Base-by-base conservation (phyloP, 257 asterid genomes). In the Solanum piurae region DNA sequence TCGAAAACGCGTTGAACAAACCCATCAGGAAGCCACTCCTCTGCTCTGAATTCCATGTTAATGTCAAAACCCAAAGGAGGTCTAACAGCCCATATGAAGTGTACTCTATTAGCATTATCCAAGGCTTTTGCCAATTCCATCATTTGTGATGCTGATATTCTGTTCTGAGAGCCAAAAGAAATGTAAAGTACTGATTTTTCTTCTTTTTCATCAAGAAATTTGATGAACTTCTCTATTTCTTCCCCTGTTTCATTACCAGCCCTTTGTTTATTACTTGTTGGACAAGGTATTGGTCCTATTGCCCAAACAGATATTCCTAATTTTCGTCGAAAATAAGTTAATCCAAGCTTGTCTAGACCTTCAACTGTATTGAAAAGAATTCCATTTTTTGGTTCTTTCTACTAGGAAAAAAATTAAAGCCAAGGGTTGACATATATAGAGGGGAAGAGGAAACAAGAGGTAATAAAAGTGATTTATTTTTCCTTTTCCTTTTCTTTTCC, bases 21-120 rank as follows among this genome's bases (percentile, higher is more conserved):
- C 3, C 94, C 94, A 12, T 94, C 94, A 3, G 96, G 96, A 34
- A 92, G 89, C 96, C 95, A 94, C 42, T 93, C 89, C 49, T 92
- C 94, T 21, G 92, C 90, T 60, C 72, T 86, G 46, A 94, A 93
- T 23, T 91, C 92, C 11, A 89, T 91, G 21, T 89, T 88, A 1
- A 71, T 75, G 91, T 90, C 90, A 84, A 90, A 92, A 2, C 92
- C 95, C 12, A 93, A 34, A 13, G 94, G 98, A 34, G 94, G 89
- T 37, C 90, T 87, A 27, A 86, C 7, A 9, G 87, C 90, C 94
- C 91, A 92, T 31, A 91, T 87, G 40, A 92, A 92, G 46, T 89
- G 64, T 9, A 66, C 62, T 21, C 74, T 72, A 86, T 86, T 87
- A 14, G 64, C 66, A 12, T 74, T 72, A 25, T 91, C 93, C 6